Percentiles rank a stretch among this genome's conserved stretches.
phyloP scores from a whole-genome alignment of 768 basidiomycete genomes.

The Phylloporus scabripes region DNA sequence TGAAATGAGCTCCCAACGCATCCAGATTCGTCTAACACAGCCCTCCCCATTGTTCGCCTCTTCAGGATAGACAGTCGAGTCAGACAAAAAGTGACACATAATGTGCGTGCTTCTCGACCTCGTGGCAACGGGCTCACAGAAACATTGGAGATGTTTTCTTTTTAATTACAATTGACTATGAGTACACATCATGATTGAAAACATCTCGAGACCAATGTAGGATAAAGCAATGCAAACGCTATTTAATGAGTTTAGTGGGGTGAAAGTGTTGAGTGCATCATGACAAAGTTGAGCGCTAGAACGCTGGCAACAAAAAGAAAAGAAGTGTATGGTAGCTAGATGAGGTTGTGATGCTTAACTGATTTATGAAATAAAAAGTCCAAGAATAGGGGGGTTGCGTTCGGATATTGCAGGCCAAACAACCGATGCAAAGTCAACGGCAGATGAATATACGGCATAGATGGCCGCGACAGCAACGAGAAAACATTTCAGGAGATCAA shows the following conservation, averaged over 20 bases:
- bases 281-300: neutral
- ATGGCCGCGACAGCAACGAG: neutral
- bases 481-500: constrained; percentile 1
- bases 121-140: neutral
- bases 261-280: neutral
- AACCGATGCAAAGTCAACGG: neutral
- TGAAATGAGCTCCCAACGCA: neutral
- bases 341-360: constrained; percentile 7
- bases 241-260: neutral
- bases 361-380: constrained; percentile 11
- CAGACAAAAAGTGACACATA: neutral
- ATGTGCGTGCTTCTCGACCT: neutral
- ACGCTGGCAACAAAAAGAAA: neutral
- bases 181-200: neutral
- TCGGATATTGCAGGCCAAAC: neutral
- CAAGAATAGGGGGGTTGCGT: constrained; percentile 3
- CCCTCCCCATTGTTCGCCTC: constrained; percentile 11
- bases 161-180: neutral
- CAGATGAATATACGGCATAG: neutral
- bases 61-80: neutral
- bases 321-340: neutral
- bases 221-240: neutral
- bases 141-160: neutral
- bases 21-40: no score
- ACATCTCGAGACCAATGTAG: neutral